These are phyloP conservation scores for Phytophthora palmivora DNA, from an alignment of 352 stramenopile species.

Conservation along the genomic window DNA sequence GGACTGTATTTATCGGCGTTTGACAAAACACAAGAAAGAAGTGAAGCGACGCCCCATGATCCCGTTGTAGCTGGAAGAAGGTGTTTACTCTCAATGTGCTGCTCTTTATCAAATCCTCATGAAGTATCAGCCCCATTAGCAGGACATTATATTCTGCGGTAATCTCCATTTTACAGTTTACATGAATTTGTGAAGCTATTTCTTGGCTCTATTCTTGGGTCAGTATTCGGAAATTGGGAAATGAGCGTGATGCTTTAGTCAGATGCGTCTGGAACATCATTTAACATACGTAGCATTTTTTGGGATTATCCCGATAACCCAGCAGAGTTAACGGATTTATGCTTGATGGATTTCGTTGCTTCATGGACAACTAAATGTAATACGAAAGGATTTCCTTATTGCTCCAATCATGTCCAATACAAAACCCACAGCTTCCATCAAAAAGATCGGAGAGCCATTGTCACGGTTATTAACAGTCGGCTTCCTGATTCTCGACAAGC, in stretches of 20 bases:
- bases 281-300: neutral
- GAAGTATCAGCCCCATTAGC: no score
- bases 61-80: neutral
- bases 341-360: neutral
- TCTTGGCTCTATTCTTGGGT: neutral
- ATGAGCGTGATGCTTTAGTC: neutral
- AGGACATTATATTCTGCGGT: constrained; percentile 2
- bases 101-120: constrained; percentile 8
- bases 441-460: neutral
- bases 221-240: neutral
- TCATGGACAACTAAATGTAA: neutral
- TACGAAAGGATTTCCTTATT: neutral
- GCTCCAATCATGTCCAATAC: neutral
- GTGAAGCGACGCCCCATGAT: neutral
- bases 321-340: neutral
- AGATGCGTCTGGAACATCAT: neutral
- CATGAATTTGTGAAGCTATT: constrained; percentile 1
- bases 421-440: neutral
- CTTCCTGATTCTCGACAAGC: neutral
- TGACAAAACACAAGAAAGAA: constrained; percentile 2
- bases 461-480: neutral
- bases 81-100: constrained; percentile 16
- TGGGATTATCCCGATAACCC: neutral
- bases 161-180: constrained; percentile 2
- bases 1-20: constrained; percentile 10